Percentiles rank a stretch among this genome's conserved stretches.
These are phyloP conservation scores for Collybia sp. DNA, from an alignment of 768 basidiomycete species.

Conservation along the genomic window DNA sequence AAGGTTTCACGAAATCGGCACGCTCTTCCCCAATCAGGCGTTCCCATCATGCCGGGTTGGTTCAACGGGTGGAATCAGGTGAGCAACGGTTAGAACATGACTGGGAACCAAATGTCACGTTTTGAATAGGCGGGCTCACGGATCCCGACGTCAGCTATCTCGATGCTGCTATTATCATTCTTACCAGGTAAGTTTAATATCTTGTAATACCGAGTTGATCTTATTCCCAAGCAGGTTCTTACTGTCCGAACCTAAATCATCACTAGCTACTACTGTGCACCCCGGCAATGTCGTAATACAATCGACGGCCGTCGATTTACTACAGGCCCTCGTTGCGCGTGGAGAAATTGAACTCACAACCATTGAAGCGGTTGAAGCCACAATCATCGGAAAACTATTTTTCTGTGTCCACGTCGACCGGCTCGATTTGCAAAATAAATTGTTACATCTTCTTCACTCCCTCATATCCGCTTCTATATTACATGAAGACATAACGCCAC, in stretches of 20 bases:
- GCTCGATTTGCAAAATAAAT: slow-evolving; percentile 88
- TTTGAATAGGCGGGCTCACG: slow-evolving; percentile 27
- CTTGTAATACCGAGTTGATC: not conserved
- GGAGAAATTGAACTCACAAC: slow-evolving; percentile 68
- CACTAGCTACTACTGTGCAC: slow-evolving; percentile 46
- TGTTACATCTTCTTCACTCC: slow-evolving; percentile 87
- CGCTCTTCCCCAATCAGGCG: slow-evolving; percentile 59
- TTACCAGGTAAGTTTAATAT: slow-evolving; percentile 54
- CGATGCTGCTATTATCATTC: slow-evolving; percentile 68
- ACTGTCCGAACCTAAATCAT: slow-evolving; percentile 67
- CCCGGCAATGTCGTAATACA: slow-evolving; percentile 65
- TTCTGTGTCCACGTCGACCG: slow-evolving; percentile 61
- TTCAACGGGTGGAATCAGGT: slow-evolving; percentile 61
- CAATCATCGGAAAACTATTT: slow-evolving; percentile 73
- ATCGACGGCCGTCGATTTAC: slow-evolving; percentile 69
- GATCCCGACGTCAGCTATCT: slow-evolving; percentile 66
- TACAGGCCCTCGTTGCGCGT: slow-evolving; percentile 77
- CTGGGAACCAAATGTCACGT: not conserved
- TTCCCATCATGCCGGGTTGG: slow-evolving; percentile 58
- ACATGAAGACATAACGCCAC: slow-evolving; percentile 21
- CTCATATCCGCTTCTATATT: slow-evolving; percentile 64
- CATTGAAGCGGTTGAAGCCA: slow-evolving; percentile 63
- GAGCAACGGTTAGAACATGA: slow-evolving; percentile 11
- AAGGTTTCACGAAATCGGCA: slow-evolving; percentile 78
- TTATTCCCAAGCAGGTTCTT: slow-evolving; percentile 47